Base-by-base conservation (phyloP, 169 alveolate genomes). In the Cryptosporidium viatorum region DNA sequence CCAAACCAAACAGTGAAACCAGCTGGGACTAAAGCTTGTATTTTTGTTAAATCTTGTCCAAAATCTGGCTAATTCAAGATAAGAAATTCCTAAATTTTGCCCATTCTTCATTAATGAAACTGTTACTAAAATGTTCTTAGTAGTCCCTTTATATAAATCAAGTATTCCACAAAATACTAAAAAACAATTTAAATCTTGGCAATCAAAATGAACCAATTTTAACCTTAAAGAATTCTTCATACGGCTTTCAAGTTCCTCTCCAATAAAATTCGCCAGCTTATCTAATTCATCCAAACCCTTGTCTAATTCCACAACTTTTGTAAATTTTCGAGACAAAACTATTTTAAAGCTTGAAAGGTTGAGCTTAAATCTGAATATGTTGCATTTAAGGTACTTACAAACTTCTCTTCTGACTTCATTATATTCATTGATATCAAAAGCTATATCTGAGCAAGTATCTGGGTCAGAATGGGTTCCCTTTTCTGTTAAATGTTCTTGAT, bases 211-310 rank as follows among this genome's bases (percentile, higher is more conserved):
- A n/a, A 73, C 68, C n/a, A 73, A 41, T 26, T 73, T 73, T n/a
- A 73, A 2, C 2, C 18, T 73, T 26, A 73, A 39, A 31, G 23
- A 1, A 59, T 35, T 73, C 31, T 31, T 58, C 51, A 73, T 31
- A 73, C 86, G 86, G 7, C 43, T n/a, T 58, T 73, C 70, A 14
- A 73, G 86, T 23, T 73, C 86, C 48, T 58, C 51, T 18, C 51
- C 71, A 45, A 73, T 73, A 31, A 51, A 73, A 23, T 37, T 37
- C 31, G 86, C 86, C 3, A 73, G 10, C 10, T 59, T 55, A 37
- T 73, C 70, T 5, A 73, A 37, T 23, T 73, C 55, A 2, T 8
- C 45, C 45, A 73, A 18, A 29, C 51, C 51, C 9, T 73, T 59
- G n/a, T n/a, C 29, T 21, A 26, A 7, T n/a, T 59, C 70, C 5